These are phyloP conservation scores for Danielia reshetovae DNA, from an alignment of 805 yeast species.

Conservation along the genomic window DNA sequence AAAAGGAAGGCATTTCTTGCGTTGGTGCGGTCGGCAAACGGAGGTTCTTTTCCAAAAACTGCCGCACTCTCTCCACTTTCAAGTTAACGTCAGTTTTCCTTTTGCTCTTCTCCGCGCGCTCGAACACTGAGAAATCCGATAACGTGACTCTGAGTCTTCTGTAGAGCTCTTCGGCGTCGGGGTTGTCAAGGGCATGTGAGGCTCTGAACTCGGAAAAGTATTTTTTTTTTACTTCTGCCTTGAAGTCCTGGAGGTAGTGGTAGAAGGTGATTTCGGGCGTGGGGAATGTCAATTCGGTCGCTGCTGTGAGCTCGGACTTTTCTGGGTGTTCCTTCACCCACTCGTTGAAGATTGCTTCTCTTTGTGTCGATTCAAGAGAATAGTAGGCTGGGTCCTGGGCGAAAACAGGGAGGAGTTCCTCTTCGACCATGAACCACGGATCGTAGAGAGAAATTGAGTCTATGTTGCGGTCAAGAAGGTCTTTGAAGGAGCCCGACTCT, in stretches of 20 bases:
- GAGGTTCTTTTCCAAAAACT: constrained; percentile 14
- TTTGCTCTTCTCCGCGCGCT: constrained; percentile 21
- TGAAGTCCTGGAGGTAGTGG: constrained; percentile 25
- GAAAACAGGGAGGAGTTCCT: constrained; percentile 27
- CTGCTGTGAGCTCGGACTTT: background rate
- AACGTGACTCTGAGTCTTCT: constrained; percentile 26
- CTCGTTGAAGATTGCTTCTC: constrained; percentile 13
- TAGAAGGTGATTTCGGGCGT: constrained; percentile 20
- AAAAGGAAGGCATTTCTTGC: background rate
- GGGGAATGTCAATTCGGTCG: constrained; percentile 13
- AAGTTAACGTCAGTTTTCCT: constrained; percentile 21
- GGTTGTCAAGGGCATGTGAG: constrained; percentile 9
- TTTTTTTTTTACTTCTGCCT: constrained; percentile 23
- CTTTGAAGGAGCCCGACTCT: constrained; percentile 15
- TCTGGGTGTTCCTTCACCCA: constrained; percentile 7
- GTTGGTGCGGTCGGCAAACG: background rate
- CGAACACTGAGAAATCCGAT: constrained; percentile 26
- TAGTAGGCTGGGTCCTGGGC: constrained; percentile 27
- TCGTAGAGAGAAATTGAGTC: constrained; percentile 28
- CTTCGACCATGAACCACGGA: constrained; percentile 38
- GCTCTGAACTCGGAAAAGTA: constrained; percentile 26
- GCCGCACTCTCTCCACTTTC: constrained; percentile 24
- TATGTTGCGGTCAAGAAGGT: constrained; percentile 22
- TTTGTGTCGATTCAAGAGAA: constrained; percentile 15
- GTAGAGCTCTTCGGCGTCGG: constrained; percentile 21